These are phyloP conservation scores for Colletotrichum sp. DNA, from an alignment of 2,329 filamentous ascomycete species.

Conservation along the genomic window DNA sequence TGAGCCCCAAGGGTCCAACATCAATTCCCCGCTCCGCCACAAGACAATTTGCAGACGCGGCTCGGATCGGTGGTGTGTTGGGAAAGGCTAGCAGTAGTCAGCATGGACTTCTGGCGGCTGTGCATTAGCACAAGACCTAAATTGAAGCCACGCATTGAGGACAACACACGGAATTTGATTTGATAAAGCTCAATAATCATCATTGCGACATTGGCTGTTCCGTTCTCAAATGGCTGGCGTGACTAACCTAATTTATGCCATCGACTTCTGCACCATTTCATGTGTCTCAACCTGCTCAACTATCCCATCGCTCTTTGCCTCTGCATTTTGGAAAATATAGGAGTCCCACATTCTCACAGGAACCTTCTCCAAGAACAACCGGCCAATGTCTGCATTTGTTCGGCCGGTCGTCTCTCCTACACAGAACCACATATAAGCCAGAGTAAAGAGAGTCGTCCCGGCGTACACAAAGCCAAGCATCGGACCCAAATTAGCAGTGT, in stretches of 20 bases:
- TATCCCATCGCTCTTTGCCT: neutral
- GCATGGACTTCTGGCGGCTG: neutral
- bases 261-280: neutral
- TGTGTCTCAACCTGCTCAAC: neutral
- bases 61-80: neutral
- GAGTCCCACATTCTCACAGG: conserved; percentile 27
- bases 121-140: neutral
- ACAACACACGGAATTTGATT: neutral
- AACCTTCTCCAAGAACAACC: conserved; percentile 26
- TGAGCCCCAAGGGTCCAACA: neutral
- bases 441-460: conserved; percentile 34
- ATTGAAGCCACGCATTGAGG: neutral
- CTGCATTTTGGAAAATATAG: neutral
- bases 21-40: neutral
- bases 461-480: conserved; percentile 43
- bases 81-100: neutral
- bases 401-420: conserved; percentile 34
- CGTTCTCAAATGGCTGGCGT: neutral
- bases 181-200: neutral
- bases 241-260: neutral
- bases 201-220: neutral
- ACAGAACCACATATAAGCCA: conserved; percentile 41
- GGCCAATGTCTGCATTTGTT: conserved; percentile 33
- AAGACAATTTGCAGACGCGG: neutral
- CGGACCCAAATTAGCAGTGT: conserved; percentile 43